A percentile compares a stretch with the other conserved stretches of the same genome.
phyloP scores from a whole-genome alignment of 1,284 basidiomycete species.

The Pascua sp. region DNA sequence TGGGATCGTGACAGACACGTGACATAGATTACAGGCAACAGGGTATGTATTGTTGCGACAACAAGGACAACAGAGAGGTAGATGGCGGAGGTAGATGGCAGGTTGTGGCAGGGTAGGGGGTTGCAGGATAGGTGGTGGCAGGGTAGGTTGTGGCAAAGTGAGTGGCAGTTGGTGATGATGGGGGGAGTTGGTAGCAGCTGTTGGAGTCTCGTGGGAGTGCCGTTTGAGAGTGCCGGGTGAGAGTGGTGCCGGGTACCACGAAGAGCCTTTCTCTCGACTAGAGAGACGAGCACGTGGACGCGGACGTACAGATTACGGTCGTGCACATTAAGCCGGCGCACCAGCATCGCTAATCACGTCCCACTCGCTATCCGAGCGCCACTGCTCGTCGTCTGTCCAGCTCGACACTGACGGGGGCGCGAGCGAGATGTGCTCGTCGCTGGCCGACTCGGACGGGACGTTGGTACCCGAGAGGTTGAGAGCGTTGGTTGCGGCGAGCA shows the following conservation, averaged over 20 bases:
- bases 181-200: neutral
- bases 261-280: too few species aligned
- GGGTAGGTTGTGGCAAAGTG: neutral
- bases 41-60: slow-evolving; percentile 5
- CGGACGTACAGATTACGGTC: too few species aligned
- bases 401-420: slow-evolving; percentile 2
- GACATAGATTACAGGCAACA: slow-evolving; percentile 2
- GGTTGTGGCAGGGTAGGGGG: neutral
- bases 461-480: neutral
- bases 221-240: neutral
- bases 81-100: neutral
- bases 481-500: too few species aligned
- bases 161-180: neutral
- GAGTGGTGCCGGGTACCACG: neutral
- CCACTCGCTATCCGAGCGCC: slow-evolving; percentile 14
- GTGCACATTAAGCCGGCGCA: neutral
- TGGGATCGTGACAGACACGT: neutral
- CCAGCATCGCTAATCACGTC: slow-evolving; percentile 11
- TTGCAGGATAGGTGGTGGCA: neutral
- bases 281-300: too few species aligned
- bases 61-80: neutral
- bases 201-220: too few species aligned
- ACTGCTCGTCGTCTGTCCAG: slow-evolving; percentile 15
- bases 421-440: neutral
- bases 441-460: neutral